Conservation (phyloP, 805 yeast genomes). For the Kodamaea fukazawae region DNA sequence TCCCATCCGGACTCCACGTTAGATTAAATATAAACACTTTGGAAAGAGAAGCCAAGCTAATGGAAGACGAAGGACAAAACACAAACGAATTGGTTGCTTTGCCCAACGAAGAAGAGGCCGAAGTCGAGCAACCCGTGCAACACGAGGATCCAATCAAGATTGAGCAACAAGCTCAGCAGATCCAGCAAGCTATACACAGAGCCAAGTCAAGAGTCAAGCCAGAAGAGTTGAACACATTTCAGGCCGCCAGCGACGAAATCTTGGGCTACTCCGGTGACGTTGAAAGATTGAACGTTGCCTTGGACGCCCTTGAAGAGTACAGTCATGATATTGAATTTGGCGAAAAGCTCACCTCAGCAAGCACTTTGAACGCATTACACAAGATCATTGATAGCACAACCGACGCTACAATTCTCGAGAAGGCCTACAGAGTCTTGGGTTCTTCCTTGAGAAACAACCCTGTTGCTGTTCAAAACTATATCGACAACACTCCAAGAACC, state of each 20-base stretch:
- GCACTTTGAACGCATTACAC: constrained; percentile 26
- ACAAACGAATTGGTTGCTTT: constrained; percentile 13
- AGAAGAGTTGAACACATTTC: constrained; percentile 19
- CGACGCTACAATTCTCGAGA: constrained; percentile 41
- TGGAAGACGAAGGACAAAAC: constrained; percentile 30
- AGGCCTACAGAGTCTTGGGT: constrained; percentile 58
- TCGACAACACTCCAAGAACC: constrained; percentile 15
- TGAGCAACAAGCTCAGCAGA: neutral
- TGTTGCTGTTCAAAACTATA: constrained; percentile 44
- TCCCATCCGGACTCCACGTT: constrained; percentile 80
- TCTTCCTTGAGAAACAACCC: constrained; percentile 74
- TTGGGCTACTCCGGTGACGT: constrained; percentile 17
- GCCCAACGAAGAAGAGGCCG: constrained; percentile 6
- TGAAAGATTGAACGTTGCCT: constrained; percentile 22
- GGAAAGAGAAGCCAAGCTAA: constrained; percentile 62
- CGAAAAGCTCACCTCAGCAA: constrained; percentile 38
- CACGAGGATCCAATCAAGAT: neutral
- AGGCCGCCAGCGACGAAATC: constrained; percentile 21
- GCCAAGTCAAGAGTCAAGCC: constrained; percentile 8
- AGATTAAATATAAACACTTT: constrained; percentile 73
- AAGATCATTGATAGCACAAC: constrained; percentile 15
- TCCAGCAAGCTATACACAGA: neutral
- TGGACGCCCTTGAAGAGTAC: constrained; percentile 52
- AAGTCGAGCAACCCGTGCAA: constrained; percentile 6
- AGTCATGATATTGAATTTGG: constrained; percentile 70